phyloP scores from a whole-genome alignment of 2,329 filamentous ascomycete genomes.

The Colletotrichum lindemuthianum region DNA sequence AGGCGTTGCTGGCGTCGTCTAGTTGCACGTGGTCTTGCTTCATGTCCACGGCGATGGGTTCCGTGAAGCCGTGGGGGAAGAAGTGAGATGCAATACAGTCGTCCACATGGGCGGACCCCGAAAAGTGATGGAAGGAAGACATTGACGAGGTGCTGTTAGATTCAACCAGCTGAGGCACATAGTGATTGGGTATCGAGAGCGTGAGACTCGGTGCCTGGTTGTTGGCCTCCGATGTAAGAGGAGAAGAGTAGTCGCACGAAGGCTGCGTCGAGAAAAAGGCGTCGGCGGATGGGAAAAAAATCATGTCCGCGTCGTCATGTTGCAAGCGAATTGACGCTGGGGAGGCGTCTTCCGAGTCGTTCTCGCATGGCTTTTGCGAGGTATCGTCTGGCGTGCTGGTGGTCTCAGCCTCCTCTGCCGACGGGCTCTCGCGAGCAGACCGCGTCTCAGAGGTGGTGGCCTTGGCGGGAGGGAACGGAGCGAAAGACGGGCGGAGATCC shows the following conservation, averaged over 20 bases:
- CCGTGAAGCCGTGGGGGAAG: slow-evolving; percentile 12
- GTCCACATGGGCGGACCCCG: slow-evolving; percentile 20
- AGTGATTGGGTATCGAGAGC: slow-evolving; percentile 34
- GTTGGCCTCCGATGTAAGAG: slow-evolving; percentile 15
- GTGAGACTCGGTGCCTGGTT: slow-evolving; percentile 27
- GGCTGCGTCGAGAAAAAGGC: slow-evolving; percentile 29
- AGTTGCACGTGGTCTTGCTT: slow-evolving; percentile 35
- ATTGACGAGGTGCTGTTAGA: slow-evolving; percentile 29
- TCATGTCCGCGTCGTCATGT: slow-evolving; percentile 17
- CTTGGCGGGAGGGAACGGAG: slow-evolving; percentile 39
- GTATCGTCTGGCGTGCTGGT: slow-evolving; percentile 2
- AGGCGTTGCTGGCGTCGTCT: slow-evolving; percentile 30
- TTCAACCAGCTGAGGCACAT: slow-evolving; percentile 19
- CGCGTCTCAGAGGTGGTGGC: background rate
- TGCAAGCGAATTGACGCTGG: slow-evolving; percentile 30
- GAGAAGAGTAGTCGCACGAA: slow-evolving; percentile 32
- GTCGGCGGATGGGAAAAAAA: slow-evolving; percentile 22
- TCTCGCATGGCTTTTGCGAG: background rate
- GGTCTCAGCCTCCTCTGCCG: slow-evolving; percentile 14
- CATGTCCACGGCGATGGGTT: slow-evolving; percentile 35
- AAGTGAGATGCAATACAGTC: slow-evolving; percentile 15
- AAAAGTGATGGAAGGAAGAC: slow-evolving; percentile 21
- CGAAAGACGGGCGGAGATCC: slow-evolving; percentile 53
- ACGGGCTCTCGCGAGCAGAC: slow-evolving; percentile 9
- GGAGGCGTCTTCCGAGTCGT: slow-evolving; percentile 32